phyloP scores from a whole-genome alignment of 1,284 basidiomycete genomes.

The Vanrija pseudolonga region DNA sequence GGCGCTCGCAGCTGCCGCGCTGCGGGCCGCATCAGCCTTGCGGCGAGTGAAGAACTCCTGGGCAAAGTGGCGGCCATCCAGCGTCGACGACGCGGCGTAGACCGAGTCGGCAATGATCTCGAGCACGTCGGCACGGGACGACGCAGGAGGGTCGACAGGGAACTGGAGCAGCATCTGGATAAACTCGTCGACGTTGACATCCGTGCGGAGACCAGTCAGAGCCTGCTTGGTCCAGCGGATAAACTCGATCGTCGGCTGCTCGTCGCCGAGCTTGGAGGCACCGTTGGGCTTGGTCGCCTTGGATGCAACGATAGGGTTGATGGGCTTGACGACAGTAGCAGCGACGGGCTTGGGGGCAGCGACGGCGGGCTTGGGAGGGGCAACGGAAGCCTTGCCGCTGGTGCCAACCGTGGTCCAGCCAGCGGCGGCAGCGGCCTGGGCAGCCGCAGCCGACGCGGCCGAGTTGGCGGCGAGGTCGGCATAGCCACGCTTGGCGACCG shows the following conservation, averaged over 20 bases:
- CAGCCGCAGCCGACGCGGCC: conserved; percentile 49
- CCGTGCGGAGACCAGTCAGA: conserved; percentile 60
- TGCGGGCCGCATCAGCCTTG: conserved; percentile 63
- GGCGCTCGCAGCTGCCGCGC: conserved; percentile 7
- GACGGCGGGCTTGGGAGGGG: conserved; percentile 43
- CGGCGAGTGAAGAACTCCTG: conserved; percentile 82
- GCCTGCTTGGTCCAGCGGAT: conserved; percentile 86
- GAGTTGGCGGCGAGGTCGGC: conserved; percentile 74
- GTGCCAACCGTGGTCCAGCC: conserved; percentile 84
- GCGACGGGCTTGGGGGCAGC: conserved; percentile 27
- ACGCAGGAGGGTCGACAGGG: conserved; percentile 77
- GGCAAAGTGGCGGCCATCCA: conserved; percentile 92
- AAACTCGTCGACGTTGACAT: conserved; percentile 71
- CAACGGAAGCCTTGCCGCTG: conserved; percentile 60
- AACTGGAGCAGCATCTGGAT: conserved; percentile 86
- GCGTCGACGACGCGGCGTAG: conserved; percentile 87
- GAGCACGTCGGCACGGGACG: conserved; percentile 55
- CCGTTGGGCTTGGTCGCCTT: conserved; percentile 21
- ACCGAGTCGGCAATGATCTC: conserved; percentile 90
- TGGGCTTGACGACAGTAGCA: conserved; percentile 22
- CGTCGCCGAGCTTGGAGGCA: conserved; percentile 47
- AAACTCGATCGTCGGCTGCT: conserved; percentile 77
- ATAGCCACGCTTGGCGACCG: conserved; percentile 60
- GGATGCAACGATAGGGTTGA: conserved; percentile 17
- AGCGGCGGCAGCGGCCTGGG: conserved; percentile 56